Percentiles rank a stretch among this genome's conserved stretches.
phyloP scores from a whole-genome alignment of 768 basidiomycete species.

The Suillus paluster region DNA sequence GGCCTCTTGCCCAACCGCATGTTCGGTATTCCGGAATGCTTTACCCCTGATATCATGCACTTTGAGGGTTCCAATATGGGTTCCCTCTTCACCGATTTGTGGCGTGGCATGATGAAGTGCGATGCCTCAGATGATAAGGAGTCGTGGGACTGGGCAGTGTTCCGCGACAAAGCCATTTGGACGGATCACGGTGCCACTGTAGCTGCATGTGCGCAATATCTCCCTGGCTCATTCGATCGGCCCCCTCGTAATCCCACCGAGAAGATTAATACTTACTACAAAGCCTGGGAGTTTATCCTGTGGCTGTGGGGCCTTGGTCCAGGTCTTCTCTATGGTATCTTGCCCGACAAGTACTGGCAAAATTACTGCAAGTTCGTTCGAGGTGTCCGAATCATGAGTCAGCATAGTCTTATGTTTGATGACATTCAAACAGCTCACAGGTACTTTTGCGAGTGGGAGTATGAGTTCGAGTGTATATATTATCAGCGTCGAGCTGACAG shows the following conservation, averaged over 20 bases:
- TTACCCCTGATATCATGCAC: conserved; percentile 49
- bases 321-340: conserved; percentile 18
- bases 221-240: conserved; percentile 23
- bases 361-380: conserved; percentile 25
- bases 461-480: conserved; percentile 36
- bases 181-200: conserved; percentile 22
- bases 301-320: conserved; percentile 23
- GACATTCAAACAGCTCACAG: conserved; percentile 21
- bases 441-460: conserved; percentile 25
- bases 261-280: conserved; percentile 26
- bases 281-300: conserved; percentile 22
- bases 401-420: conserved; percentile 17
- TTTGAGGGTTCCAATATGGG: conserved; percentile 31
- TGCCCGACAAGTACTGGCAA: conserved; percentile 20
- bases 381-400: conserved; percentile 28
- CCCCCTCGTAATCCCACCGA: conserved; percentile 27
- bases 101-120: conserved; percentile 22
- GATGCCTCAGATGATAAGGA: conserved; percentile 21
- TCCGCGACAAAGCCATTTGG: conserved; percentile 26
- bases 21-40: conserved; percentile 38
- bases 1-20: conserved; percentile 28
- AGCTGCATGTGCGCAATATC: conserved; percentile 17
- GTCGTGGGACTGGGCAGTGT: conserved; percentile 37
- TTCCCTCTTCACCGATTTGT: conserved; percentile 18
- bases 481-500: conserved; percentile 23